Percentiles rank a stretch among this genome's conserved stretches.
Conservation (phyloP, 495 filamentous ascomycete genomes). For the Jackrogersella minutella region DNA sequence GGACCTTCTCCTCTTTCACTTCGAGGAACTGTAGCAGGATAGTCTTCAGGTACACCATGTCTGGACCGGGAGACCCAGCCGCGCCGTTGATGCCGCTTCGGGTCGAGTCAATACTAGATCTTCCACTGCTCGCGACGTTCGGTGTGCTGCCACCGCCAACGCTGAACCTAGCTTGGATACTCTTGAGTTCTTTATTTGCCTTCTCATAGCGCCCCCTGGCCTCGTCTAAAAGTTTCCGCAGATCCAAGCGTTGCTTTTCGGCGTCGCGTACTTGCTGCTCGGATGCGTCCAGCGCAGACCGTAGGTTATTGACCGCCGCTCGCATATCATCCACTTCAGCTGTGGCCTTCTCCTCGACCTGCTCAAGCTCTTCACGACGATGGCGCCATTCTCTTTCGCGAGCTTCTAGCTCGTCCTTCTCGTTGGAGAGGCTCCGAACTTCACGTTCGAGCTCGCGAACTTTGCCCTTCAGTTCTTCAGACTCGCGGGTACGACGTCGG, state of each 20-base stretch:
- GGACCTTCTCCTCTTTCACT: constrained; percentile 89
- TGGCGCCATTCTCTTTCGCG: constrained; percentile 72
- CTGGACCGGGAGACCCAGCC: constrained; percentile 54
- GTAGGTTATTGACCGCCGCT: constrained; percentile 77
- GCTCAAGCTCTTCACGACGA: constrained; percentile 77
- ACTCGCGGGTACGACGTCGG: constrained; percentile 77
- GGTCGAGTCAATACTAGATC: constrained; percentile 68
- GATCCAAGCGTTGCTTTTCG: constrained; percentile 80
- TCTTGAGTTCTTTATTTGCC: constrained; percentile 70
- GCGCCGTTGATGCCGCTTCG: constrained; percentile 52
- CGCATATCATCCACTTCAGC: constrained; percentile 79
- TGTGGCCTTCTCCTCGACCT: constrained; percentile 67
- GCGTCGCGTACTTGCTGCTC: constrained; percentile 82
- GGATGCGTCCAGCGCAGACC: constrained; percentile 82
- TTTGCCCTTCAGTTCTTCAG: constrained; percentile 83
- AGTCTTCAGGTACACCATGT: constrained; percentile 93
- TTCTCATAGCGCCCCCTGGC: constrained; percentile 78
- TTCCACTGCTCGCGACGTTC: constrained; percentile 39
- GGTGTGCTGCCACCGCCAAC: constrained; percentile 36
- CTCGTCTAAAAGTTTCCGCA: constrained; percentile 80
- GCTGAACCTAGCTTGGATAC: constrained; percentile 47
- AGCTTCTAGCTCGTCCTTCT: constrained; percentile 71
- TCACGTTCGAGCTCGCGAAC: constrained; percentile 83
- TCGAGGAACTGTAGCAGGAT: constrained; percentile 94
- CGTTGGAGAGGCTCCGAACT: constrained; percentile 71